Evolutionary conservation across 208 protist genomes (phyloP).

Genomic region (Tritrichomonas musculus): DNA sequence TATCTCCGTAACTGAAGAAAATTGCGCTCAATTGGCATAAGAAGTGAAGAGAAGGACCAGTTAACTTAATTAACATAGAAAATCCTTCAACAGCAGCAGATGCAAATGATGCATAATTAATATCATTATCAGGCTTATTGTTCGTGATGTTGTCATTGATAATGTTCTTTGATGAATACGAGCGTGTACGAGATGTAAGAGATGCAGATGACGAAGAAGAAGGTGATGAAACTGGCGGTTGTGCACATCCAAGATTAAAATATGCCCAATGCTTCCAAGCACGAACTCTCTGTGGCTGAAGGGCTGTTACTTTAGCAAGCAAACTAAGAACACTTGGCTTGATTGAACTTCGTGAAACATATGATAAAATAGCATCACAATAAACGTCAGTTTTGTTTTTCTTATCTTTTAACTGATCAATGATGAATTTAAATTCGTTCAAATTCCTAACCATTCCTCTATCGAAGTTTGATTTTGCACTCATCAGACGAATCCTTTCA

Average conservation of each 20-base stretch:
- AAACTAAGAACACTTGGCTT: neutral
- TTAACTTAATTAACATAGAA: neutral
- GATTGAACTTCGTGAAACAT: neutral
- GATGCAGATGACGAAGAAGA: too few species aligned
- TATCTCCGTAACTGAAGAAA: neutral
- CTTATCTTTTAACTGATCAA: neutral
- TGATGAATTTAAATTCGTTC: neutral
- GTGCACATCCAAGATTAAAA: neutral
- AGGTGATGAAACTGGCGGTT: too few species aligned
- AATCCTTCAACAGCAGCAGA: neutral
- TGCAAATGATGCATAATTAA: neutral
- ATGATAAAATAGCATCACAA: neutral
- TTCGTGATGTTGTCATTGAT: too few species aligned
- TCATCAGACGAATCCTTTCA: neutral
- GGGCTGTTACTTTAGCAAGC: neutral
- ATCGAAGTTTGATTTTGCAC: neutral
- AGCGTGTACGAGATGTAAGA: too few species aligned
- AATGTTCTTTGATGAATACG: too few species aligned
- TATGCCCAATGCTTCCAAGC: conserved; percentile 15
- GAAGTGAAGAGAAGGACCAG: neutral
- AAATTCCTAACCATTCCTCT: neutral
- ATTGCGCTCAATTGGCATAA: neutral
- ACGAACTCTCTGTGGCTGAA: neutral
- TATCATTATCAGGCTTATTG: neutral
- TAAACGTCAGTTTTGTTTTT: neutral